Base-by-base conservation (phyloP, 352 stramenopile species). In the Globisporangium nodosum region DNA sequence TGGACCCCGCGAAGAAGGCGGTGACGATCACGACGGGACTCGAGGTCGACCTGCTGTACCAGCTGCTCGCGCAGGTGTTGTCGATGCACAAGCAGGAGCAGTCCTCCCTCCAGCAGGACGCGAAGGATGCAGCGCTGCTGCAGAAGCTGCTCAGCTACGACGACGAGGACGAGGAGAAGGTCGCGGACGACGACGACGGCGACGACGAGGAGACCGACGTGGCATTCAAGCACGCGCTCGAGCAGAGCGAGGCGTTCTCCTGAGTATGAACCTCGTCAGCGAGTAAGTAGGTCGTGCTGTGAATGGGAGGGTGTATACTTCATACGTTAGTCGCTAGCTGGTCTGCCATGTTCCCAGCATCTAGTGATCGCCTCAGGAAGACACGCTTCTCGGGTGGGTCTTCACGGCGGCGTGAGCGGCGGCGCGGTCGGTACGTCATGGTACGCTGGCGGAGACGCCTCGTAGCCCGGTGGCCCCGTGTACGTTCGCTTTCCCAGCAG, bases 21-120 rank as follows among this genome's bases (percentile, higher is more conserved):
- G 39, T 91, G 21, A 93, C 81, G 24, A 83, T 93, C 54, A 78
- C 83, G 5, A 93, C 83, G 69, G 83, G 83, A 0, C 56, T 93
- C 0, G 83, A 93, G 62, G 73, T 91, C 20, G 81, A 91, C 37
- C 66, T 91, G 53, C 75, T 91, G 6, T 81, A 80, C 61, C 73
- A 93, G 54, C 69, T 93, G 27, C 54, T 93, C 24, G 55, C 67
- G 2, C 79, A 93, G 78, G 69, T 90, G 39, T 62, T 81, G 11
- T 62, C 68, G 2, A 83, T 87, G 70, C 77, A 87, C 52, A 58
- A 84, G 35, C 51, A 18, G 6, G 21, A 27, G 55, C 53, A 46
- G 27, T 40, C 31, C 47, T 31, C 13, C 16, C 27, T 58, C 12
- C 60, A 75, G 18, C 68, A 69, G 35, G 58, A 72, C 48, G 70